Base-by-base conservation (phyloP, 371 early-diverging fungal species). In the Mucor piriformis region DNA sequence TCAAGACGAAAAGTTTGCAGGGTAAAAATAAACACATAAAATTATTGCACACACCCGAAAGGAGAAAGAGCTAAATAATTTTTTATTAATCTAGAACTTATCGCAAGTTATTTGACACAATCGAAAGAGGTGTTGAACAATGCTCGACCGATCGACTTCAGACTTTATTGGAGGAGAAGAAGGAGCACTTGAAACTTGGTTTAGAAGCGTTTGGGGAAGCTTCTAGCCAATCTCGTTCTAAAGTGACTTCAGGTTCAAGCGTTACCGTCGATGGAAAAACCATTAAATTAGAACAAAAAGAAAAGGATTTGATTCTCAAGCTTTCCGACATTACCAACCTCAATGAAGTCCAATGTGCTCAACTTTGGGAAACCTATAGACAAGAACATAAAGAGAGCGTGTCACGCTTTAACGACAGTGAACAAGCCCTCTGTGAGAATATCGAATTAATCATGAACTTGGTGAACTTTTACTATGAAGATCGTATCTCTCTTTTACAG, bases 131-230 rank as follows among this genome's bases (percentile, higher is more conserved):
- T 27, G 69, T 56, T 12, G 76, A 79, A 38, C 72, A 76, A 49
- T 76, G 74, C 51, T 73, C 79, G n/a, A 67, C 69, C 8, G 76
- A 75, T 61, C 66, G 64, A 32, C 59, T 79, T 33, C 76, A 79
- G 37, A 76, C 76, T n/a, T 29, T 76, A 13, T 35, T 79, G n/a
- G 76, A 70, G 54, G 74, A 76, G 29, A 75, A 68, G 40, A 62
- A 58, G 33, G 58, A 57, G 11, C 64, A 72, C 6, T 50, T 76
- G 2, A 59, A 64, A 18, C 61, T 70, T 7, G 79, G 74, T 15
- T 53, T 79, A 16, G 76, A 73, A 18, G 59, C 69, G 0, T 79
- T 73, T 35, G 59, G 47, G 12, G 59, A 62, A 33, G 61, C 76
- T 7, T 72, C 76, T 18, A 23, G 65, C 6, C 70, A 67, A 59